Base-by-base conservation (phyloP, 805 yeast genomes). In the Starmerella etchellsii region DNA sequence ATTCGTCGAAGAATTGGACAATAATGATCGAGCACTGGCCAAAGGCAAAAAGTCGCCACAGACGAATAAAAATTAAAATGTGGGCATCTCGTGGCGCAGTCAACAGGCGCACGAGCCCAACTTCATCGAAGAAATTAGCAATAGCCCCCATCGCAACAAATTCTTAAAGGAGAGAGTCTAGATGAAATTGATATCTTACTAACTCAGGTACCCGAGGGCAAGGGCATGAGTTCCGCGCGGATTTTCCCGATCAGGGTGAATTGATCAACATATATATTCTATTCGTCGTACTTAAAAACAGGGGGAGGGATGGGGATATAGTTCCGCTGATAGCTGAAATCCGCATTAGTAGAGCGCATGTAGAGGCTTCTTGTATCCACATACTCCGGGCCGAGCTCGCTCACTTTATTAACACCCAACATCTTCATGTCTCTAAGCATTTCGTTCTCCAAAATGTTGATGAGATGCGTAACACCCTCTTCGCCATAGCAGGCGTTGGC, bases 401-500 rank as follows among this genome's bases (percentile, higher is more conserved):
- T 67, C 29, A 84, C 60, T 29, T 64, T 70, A 14, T 69, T 72
- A 15, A 73, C 88, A 34, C 94, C 95, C 31, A 83, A 58, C 40
- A 84, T 63, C 50, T 87, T 67, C 94, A 84, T 80, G 51, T 75
- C 73, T 76, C 79, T 72, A 38, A 67, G 71, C 21, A 83, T 49
- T 57, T 83, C 94, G 46, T 74, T 77, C 48, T 72, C 72, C 46
- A 84, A 62, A 41, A 83, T 60, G 49, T 73, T 74, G 43, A 78
- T 70, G 14, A 84, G 78, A 46, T 69, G 70, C 31, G 57, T 58
- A 9, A 79, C 85, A 24, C 93, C 94, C 7, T 66, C 75, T 51
- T 74, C 83, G 13, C 93, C 93, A 50, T 81, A 82, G 2, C 81
- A 68, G 13, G 81, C 68, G 74, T 78, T 74, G 30, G 85, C 84